Evolutionary conservation across 192 early-diverging fungal genomes (phyloP).

Genomic region (Dissophora globulifera): DNA sequence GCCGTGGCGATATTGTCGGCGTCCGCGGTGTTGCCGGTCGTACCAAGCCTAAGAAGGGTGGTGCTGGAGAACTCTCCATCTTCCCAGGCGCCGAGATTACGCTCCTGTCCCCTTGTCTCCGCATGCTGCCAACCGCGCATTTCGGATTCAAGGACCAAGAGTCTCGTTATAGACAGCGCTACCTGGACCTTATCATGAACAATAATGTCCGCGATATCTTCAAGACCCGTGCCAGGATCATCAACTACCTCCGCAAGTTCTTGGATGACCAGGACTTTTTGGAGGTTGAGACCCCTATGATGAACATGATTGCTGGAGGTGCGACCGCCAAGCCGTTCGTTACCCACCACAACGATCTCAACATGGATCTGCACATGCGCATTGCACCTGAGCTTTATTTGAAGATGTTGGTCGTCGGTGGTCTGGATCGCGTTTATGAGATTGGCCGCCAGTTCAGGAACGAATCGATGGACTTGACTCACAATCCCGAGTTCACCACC

Average conservation of each 20-base stretch:
- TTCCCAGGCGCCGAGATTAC: constrained; percentile 89
- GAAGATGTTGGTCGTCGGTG: constrained; percentile 98
- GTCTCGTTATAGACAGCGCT: constrained; percentile 96
- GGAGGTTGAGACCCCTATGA: constrained; percentile 99
- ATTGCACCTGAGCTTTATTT: constrained; percentile 97
- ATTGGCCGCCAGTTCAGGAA: constrained; percentile 99
- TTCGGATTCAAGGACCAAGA: constrained; percentile 99
- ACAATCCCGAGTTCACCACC: constrained; percentile 99
- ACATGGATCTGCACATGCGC: constrained; percentile 98
- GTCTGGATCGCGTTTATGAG: constrained; percentile 98
- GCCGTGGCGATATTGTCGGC: constrained; percentile 97
- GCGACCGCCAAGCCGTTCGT: constrained; percentile 99
- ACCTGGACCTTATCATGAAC: constrained; percentile 99
- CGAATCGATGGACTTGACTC: constrained; percentile 97
- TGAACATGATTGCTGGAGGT: constrained; percentile 98
- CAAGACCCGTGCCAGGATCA: constrained; percentile 89
- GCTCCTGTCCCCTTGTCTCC: constrained; percentile 93
- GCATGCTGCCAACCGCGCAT: constrained; percentile 94
- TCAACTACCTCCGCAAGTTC: constrained; percentile 96
- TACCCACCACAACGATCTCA: constrained; percentile 99
- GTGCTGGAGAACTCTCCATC: constrained; percentile 91
- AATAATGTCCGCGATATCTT: constrained; percentile 95
- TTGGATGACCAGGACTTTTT: constrained; percentile 95
- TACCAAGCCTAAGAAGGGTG: constrained; percentile 74
- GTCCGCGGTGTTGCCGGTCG: constrained; percentile 91